Conservation (phyloP, 1,284 basidiomycete genomes). For the Pterula multifida region DNA sequence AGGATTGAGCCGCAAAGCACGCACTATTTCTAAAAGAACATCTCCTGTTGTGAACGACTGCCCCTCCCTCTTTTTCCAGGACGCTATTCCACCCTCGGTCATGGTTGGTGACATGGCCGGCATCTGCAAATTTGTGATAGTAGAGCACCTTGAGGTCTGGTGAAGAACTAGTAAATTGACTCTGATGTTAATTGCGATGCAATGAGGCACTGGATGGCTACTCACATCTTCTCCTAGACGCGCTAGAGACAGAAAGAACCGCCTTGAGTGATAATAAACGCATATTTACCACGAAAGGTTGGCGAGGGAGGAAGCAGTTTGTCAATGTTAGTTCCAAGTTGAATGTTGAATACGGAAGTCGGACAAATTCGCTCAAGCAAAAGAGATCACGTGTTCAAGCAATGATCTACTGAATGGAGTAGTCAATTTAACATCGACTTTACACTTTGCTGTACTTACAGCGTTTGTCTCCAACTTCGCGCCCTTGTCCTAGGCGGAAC, state of each 20-base stretch:
- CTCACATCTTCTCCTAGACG: neutral
- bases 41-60: constrained; percentile 80
- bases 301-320: too few species aligned
- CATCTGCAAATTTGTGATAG: constrained; percentile 68
- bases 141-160: constrained; percentile 37
- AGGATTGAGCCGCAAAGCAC: constrained; percentile 19
- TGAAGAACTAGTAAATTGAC: constrained; percentile 37
- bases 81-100: constrained; percentile 91
- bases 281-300: neutral
- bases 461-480: too few species aligned
- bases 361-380: neutral
- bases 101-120: constrained; percentile 99
- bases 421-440: too few species aligned
- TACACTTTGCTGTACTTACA: too few species aligned
- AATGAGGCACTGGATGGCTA: neutral
- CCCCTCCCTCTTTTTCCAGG: constrained; percentile 90
- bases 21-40: constrained; percentile 86
- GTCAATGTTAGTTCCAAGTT: too few species aligned
- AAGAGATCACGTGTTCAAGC: too few species aligned
- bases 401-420: too few species aligned
- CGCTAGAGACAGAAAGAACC: neutral
- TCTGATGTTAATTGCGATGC: neutral
- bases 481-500: too few species aligned
- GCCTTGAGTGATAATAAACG: neutral
- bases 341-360: neutral